Percentiles rank a stretch among this genome's conserved stretches.
phyloP scores from a whole-genome alignment of 164 flowering plant species.

The Annona cherimola region DNA sequence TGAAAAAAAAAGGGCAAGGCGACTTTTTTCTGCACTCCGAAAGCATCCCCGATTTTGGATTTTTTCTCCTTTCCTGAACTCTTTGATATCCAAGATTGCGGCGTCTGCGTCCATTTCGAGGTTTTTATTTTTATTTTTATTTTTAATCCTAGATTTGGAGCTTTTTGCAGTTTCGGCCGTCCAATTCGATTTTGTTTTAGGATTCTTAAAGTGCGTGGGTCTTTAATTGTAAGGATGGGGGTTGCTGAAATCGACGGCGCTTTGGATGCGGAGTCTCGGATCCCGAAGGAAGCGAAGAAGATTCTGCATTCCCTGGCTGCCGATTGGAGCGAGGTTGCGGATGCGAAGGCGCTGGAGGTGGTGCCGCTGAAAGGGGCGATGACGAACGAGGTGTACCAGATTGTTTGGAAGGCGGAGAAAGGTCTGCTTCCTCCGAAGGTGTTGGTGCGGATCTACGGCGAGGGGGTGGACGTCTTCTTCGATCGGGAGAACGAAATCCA shows the following conservation, averaged over 20 bases:
- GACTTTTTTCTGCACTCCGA: too few relatives aligned
- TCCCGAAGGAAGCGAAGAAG: conserved; percentile 52
- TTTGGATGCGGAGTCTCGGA: background rate
- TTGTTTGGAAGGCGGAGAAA: conserved; percentile 55
- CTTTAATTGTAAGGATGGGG: conserved; percentile 8
- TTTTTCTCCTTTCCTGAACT: too few relatives aligned
- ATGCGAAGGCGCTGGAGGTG: conserved; percentile 48
- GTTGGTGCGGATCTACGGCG: conserved; percentile 70
- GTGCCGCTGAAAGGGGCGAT: conserved; percentile 75
- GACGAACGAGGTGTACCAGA: conserved; percentile 81
- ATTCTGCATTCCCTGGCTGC: conserved; percentile 52
- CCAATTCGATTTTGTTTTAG: background rate
- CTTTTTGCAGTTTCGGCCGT: too few relatives aligned
- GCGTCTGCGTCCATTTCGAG: too few relatives aligned
- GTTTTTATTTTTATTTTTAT: too few relatives aligned
- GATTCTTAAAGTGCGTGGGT: background rate
- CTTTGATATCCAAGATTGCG: too few relatives aligned
- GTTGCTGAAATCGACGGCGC: conserved; percentile 3
- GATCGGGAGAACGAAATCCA: conserved; percentile 58
- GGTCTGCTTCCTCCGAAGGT: conserved; percentile 43
- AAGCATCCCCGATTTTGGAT: too few relatives aligned
- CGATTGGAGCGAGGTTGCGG: conserved; percentile 52
- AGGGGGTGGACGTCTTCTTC: conserved; percentile 80
- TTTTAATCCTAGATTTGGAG: too few relatives aligned
- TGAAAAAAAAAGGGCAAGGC: too few relatives aligned